Conservation (phyloP, 2,329 filamentous ascomycete species). For the Fusarium cicatricum region DNA sequence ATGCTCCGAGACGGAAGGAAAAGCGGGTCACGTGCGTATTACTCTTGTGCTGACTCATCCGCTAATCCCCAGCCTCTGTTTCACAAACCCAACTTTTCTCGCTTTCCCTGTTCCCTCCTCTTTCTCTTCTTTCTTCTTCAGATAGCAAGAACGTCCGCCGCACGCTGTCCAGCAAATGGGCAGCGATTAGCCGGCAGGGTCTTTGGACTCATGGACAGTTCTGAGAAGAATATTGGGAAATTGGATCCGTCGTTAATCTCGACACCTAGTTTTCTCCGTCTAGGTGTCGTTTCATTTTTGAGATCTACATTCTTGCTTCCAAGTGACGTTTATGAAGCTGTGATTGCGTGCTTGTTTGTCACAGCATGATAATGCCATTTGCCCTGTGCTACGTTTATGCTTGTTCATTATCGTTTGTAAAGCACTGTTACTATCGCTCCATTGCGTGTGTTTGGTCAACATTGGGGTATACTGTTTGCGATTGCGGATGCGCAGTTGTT, state of each 20-base stretch:
- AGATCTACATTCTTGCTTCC: constrained; percentile 60
- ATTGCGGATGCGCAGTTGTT: too few relatives aligned
- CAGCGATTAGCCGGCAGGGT: constrained; percentile 45
- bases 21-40: too few relatives aligned
- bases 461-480: too few relatives aligned
- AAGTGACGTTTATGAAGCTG: background rate
- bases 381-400: too few relatives aligned
- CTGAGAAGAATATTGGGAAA: constrained; percentile 54
- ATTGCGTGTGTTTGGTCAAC: too few relatives aligned
- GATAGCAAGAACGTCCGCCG: constrained; percentile 61
- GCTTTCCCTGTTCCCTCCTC: background rate
- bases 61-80: too few relatives aligned
- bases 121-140: constrained; percentile 50
- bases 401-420: too few relatives aligned
- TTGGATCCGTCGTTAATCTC: constrained; percentile 67
- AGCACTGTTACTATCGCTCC: too few relatives aligned
- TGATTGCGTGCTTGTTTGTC: background rate
- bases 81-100: background rate
- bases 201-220: constrained; percentile 50
- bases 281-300: constrained; percentile 65
- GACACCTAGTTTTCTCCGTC: constrained; percentile 57
- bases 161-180: constrained; percentile 44
- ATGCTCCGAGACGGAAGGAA: too few relatives aligned
- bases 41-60: too few relatives aligned
- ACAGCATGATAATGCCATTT: too few relatives aligned